Evolutionary conservation across 352 stramenopile genomes (phyloP).

Genomic region (Phytopythium montanum): DNA sequence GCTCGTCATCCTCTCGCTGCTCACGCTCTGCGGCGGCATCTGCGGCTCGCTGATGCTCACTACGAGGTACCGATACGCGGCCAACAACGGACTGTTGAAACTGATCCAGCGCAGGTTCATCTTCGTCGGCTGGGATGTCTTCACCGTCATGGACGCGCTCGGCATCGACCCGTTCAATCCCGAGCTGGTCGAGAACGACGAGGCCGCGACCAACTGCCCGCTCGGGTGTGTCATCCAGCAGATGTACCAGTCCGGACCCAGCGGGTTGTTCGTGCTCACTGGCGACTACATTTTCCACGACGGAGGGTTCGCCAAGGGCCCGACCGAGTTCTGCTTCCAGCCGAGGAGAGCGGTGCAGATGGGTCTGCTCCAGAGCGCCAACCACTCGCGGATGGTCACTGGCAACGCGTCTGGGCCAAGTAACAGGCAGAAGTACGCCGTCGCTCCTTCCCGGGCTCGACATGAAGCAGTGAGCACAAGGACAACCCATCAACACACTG

Average conservation of each 20-base stretch:
- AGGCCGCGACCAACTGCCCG: conserved; percentile 15
- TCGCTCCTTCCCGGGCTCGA: neutral
- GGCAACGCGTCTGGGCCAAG: neutral
- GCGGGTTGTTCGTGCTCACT: conserved; percentile 17
- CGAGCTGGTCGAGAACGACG: conserved; percentile 8
- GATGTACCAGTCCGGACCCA: conserved; percentile 28
- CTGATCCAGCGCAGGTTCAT: conserved; percentile 48
- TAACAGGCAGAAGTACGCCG: conserved; percentile 1
- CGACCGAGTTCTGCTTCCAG: conserved; percentile 21
- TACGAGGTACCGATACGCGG: conserved; percentile 35
- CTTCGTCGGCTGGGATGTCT: conserved; percentile 45
- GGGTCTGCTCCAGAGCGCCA: conserved; percentile 16
- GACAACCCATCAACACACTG: neutral
- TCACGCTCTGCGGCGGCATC: conserved; percentile 21
- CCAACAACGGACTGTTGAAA: conserved; percentile 45
- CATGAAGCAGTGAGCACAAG: neutral
- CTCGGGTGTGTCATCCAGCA: conserved; percentile 25
- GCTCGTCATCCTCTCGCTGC: conserved; percentile 28
- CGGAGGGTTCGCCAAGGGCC: conserved; percentile 17
- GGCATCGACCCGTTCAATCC: conserved; percentile 25
- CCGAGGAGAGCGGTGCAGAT: conserved; percentile 17
- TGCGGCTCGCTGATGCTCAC: conserved; percentile 25
- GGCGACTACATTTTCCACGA: conserved; percentile 34
- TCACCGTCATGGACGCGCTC: conserved; percentile 28
- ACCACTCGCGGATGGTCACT: neutral